Evolutionary conservation across 352 stramenopile genomes (phyloP).

Genomic region (Phytophthora uliginosa): DNA sequence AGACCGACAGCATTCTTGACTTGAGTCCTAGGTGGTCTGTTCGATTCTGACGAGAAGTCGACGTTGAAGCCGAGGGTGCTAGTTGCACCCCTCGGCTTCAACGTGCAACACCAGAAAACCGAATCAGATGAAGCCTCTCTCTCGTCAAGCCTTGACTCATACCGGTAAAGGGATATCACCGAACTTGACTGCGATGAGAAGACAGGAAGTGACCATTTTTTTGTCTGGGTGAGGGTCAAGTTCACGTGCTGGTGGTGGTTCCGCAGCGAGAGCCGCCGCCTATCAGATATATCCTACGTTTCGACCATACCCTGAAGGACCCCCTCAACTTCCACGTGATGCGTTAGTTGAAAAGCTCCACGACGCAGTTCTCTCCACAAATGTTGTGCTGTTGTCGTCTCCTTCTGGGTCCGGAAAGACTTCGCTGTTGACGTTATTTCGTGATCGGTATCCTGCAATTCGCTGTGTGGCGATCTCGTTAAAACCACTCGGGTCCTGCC

Average conservation of each 20-base stretch:
- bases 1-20: background rate
- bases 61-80: background rate
- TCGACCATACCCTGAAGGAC: constrained; percentile 8
- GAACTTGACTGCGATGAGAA: too few species aligned
- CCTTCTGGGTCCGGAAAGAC: constrained; percentile 4
- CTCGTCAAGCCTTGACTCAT: too few species aligned
- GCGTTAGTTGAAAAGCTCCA: constrained; percentile 10
- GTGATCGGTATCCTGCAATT: constrained; percentile 11
- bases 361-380: background rate
- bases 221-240: too few species aligned
- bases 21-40: background rate
- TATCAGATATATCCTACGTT: constrained; percentile 1
- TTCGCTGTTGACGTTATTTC: constrained; percentile 21
- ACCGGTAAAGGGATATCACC: too few species aligned
- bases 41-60: background rate
- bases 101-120: too few species aligned
- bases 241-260: background rate
- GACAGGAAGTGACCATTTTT: too few species aligned
- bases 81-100: too few species aligned
- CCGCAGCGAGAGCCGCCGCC: too few species aligned
- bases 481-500: too few species aligned
- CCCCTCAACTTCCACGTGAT: constrained; percentile 22
- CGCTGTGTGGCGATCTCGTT: constrained; percentile 6
- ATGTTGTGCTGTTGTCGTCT: background rate
- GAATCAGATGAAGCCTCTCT: too few species aligned